Evolutionary conservation across 2,329 filamentous ascomycete species (phyloP), one percentile per base, ranked within the genome.

Genomic region (Colletotrichum theobromicola): DNA sequence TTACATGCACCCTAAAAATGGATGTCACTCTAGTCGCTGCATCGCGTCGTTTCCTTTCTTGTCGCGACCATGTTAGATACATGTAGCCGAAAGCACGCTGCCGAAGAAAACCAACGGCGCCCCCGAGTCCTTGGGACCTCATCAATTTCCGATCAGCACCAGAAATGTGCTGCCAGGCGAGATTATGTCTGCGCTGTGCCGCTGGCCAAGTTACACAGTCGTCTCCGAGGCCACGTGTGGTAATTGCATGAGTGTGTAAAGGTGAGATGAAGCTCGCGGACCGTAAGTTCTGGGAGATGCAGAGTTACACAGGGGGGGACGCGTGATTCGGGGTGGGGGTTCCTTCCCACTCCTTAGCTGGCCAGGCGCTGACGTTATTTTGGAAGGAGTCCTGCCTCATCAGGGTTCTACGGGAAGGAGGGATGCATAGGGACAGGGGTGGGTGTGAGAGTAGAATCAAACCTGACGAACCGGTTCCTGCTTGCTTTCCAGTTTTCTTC

Each of bases 121-220:
- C 32, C 42, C 61, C 62, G 62, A 61, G 13, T 67, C 26, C 34
- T 66, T 58, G 62, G 68, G 67, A 37, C 37, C 67, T 21, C 24
- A 53, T 72, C 63, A 67, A 75, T 72, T 55, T 75, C 72, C 72
- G 62, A 72, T 75, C 68, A 53, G 28, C 62, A 35, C 30, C 42
- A 66, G 7, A 34, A 66, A 37, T 34, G 30, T 18, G 50, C 32
- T 64, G 37, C 35, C 32, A 15, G 30, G 58, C 57, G 34, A 57
- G 42, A 64, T 62, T 62, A 61, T 42, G 9, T 21, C 30, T 58
- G 53, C 24, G 67, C 67, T 63, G 28, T 61, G 65, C 70, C 50
- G 37, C 46, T 24, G 42, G 10, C 15, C 53, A 24, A 57, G 53
- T 57, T 28, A 50, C 42, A 13, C 53, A 57, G 26, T 30, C 15